These are phyloP conservation scores for Aspergillus nomiae DNA, from an alignment of 2,329 filamentous ascomycete species.

Conservation along the genomic window DNA sequence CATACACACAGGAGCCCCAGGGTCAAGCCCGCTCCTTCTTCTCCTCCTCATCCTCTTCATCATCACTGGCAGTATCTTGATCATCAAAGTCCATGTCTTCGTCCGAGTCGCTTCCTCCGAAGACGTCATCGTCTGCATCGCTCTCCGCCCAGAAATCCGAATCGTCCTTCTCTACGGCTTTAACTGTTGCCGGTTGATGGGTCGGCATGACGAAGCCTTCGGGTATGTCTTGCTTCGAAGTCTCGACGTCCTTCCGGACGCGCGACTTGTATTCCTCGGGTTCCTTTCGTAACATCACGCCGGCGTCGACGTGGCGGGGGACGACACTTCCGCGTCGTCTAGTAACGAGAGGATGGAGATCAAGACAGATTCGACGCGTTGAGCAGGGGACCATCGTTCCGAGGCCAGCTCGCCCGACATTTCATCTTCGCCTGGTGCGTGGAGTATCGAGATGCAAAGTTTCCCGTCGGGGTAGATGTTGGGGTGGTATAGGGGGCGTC, in stretches of 20 bases:
- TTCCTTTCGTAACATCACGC: slow-evolving; percentile 78
- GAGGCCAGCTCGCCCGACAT: slow-evolving; percentile 88
- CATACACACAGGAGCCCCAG: background rate
- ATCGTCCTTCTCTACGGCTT: slow-evolving; percentile 69
- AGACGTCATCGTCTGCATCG: slow-evolving; percentile 71
- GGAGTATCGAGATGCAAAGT: slow-evolving; percentile 95
- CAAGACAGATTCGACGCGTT: slow-evolving; percentile 91
- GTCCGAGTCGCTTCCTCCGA: slow-evolving; percentile 70
- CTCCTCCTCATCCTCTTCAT: slow-evolving; percentile 47
- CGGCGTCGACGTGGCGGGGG: slow-evolving; percentile 90
- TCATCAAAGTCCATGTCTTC: slow-evolving; percentile 49
- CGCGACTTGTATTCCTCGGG: slow-evolving; percentile 68
- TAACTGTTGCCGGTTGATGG: slow-evolving; percentile 54
- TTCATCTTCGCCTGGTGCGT: slow-evolving; percentile 85
- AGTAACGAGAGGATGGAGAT: slow-evolving; percentile 89
- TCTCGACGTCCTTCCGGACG: slow-evolving; percentile 70
- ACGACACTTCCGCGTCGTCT: slow-evolving; percentile 90
- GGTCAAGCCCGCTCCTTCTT: background rate
- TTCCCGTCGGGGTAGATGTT: slow-evolving; percentile 91
- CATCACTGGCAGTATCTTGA: slow-evolving; percentile 58
- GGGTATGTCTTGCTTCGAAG: slow-evolving; percentile 78
- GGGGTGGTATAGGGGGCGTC: slow-evolving; percentile 79
- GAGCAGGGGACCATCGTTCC: slow-evolving; percentile 92
- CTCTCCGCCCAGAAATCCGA: slow-evolving; percentile 77
- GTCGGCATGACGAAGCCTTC: slow-evolving; percentile 80